Evolutionary conservation across 495 filamentous ascomycete genomes (phyloP), one percentile per base, ranked within the genome.

Genomic region (Apodospora peruviana): DNA sequence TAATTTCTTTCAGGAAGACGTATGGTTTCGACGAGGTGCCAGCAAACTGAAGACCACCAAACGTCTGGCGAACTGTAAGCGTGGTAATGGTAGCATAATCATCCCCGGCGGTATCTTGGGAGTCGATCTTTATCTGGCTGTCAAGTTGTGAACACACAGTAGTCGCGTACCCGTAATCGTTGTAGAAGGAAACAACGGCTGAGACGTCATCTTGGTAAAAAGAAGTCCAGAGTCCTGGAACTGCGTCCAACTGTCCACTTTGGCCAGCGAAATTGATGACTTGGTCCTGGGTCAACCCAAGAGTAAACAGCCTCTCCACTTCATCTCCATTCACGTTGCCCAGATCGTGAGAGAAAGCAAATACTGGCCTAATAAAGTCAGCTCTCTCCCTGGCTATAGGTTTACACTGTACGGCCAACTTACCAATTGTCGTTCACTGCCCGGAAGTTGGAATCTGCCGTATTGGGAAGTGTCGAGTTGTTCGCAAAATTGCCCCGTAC

Each of bases 1-100:
- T 91, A 58, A 97, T 97, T 66, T 97, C 91, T 66, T 97, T 97
- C 35, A 95, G 64, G 68, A 95, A 96, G 14, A 97, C 65, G 24
- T 93, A 80, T 1, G 89, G 88, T 52, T 86, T 76, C 0, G 85
- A 78, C 0, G 81, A 76, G 2, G 87, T 94, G 1, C 89, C 89
- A 1, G 85, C 81, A 57, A 95, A 94, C 35, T 82, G 82, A 1
- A 90, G 88, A 2, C 85, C 91, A 2, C 88, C 91, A 71, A 96
- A 83, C 2, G 88, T 83, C 62, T 97, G 91, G 9, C 91, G 84
- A 3, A 91, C 87, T 21, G 83, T 81, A 19, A 97, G 82, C 0
- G 86, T 85, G 10, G 90, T 87, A 43, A 97, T 86, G 51, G 90
- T 84, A 19, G 84, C 78, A 61, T 95, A 95, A 59, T 89, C 78